Evolutionary conservation across 1,284 basidiomycete genomes (phyloP), one percentile per base, ranked within the genome.

Genomic region (Hemileia vastatrix): DNA sequence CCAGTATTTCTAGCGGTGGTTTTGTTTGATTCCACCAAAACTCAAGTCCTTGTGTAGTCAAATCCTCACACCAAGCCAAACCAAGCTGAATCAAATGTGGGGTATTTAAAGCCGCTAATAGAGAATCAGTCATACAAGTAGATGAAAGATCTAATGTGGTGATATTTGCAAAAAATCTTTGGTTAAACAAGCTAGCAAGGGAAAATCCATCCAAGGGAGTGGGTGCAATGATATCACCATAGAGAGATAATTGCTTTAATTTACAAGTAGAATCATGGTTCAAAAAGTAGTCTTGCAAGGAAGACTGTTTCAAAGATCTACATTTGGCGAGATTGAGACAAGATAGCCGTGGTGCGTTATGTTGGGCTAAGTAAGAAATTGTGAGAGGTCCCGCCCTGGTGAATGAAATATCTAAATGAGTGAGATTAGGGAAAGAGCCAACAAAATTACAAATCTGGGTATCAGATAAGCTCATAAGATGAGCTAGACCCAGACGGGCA

Each of bases 301-400:
- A 52, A 2, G 23, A 24, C 23, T 59, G 43, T 15, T 32, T 59
- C 36, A 59, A 19, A n/a, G 49, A 48, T 24, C 24, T 52, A 53
- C 57, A 59, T 51, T 59, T 59, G 18, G 57, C 21, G 8, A 59
- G 27, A 19, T 59, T 59, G 15, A 59, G 44, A 27, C 57, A 52
- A 13, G 45, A 31, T n/a, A 57, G 50, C 15, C 56, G 51, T 23
- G 48, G 50, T n/a, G 52, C 57, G 23, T 51, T 59, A n/a, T n/a
- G n/a, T n/a, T n/a, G n/a, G n/a, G n/a, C n/a, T n/a, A n/a, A n/a
- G n/a, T n/a, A n/a, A n/a, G n/a, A n/a, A n/a, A n/a, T n/a, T n/a
- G n/a, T n/a, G n/a, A n/a, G n/a, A 5, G 49, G 31, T 15, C 57
- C 57, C 40, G 57, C 36, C 36, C 50, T 21, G 15, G 57, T 59